A percentile compares a stretch with the other conserved stretches of the same genome.
Evolutionary conservation across 768 basidiomycete species (phyloP).

Genomic region (Ephemerocybe angulata): DNA sequence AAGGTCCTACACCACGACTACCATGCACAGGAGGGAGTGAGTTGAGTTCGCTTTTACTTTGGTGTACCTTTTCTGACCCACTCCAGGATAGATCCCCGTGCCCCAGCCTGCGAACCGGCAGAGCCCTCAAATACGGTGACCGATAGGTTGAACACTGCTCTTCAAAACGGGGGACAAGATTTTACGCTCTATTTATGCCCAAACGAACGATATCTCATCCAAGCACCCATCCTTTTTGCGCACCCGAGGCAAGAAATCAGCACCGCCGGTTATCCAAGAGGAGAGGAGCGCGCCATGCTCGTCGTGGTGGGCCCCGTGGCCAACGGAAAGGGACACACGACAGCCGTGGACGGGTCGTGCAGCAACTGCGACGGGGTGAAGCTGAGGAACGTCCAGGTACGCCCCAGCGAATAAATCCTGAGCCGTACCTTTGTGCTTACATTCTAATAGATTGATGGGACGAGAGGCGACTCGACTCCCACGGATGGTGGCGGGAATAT

Average conservation of each 20-base stretch:
- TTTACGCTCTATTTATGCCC: constrained; percentile 70
- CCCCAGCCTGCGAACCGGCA: constrained; percentile 45
- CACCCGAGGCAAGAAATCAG: constrained; percentile 76
- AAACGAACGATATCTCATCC: constrained; percentile 55
- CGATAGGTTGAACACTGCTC: constrained; percentile 59
- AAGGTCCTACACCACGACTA: too few species aligned
- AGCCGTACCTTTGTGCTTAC: neutral
- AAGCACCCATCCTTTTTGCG: constrained; percentile 63
- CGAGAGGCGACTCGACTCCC: constrained; percentile 51
- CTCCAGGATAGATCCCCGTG: too few species aligned
- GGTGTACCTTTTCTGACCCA: too few species aligned
- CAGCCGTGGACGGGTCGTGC: constrained; percentile 69
- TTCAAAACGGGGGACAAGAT: constrained; percentile 62
- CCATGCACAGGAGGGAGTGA: too few species aligned
- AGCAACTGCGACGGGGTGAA: constrained; percentile 52
- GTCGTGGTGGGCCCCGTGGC: constrained; percentile 61
- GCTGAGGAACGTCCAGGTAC: constrained; percentile 71
- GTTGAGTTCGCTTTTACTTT: too few species aligned
- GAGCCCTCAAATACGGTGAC: constrained; percentile 61
- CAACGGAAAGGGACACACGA: constrained; percentile 66
- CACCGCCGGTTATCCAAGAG: constrained; percentile 73
- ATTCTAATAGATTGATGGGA: constrained; percentile 62
- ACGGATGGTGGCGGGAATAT: constrained; percentile 71
- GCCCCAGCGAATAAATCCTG: neutral
- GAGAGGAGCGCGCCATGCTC: constrained; percentile 61